Conservation (phyloP, 2,329 filamentous ascomycete genomes). For the Botrytis hyacinthi region DNA sequence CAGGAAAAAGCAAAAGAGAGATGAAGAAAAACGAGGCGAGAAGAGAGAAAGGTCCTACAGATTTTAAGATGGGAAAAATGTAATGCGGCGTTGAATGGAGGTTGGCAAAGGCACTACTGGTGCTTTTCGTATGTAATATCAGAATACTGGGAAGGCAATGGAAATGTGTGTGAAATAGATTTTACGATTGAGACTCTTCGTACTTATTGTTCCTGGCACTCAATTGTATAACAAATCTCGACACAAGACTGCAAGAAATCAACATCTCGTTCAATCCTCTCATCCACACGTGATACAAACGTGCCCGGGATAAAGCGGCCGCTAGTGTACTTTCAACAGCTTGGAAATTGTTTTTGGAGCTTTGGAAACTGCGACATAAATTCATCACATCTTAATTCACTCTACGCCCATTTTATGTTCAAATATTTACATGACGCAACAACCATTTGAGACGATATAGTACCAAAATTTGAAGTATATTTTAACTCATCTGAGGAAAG, state of each 20-base stretch:
- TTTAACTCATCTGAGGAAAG: background rate
- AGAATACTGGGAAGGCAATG: slow-evolving; percentile 4
- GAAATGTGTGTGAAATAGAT: background rate
- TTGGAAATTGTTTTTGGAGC: slow-evolving; percentile 16
- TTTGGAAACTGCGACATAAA: background rate
- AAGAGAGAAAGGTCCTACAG: slow-evolving; percentile 42
- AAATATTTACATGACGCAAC: background rate
- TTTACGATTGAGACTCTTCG: background rate
- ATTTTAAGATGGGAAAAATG: slow-evolving; percentile 28
- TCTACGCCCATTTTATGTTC: background rate
- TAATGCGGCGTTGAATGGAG: slow-evolving; percentile 15
- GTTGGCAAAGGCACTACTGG: slow-evolving; percentile 5
- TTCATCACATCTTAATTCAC: slow-evolving; percentile 18
- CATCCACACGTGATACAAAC: background rate
- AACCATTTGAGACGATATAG: slow-evolving; percentile 8
- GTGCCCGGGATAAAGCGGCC: slow-evolving; percentile 11
- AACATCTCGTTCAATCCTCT: background rate
- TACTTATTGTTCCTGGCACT: background rate
- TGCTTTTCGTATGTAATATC: slow-evolving; percentile 20
- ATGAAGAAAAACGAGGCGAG: slow-evolving; percentile 73
- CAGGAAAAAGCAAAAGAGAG: slow-evolving; percentile 84
- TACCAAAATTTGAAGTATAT: background rate
- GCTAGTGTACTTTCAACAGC: background rate
- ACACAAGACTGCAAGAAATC: background rate
- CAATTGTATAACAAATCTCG: background rate